phyloP scores from a whole-genome alignment of 1,139 yeast genomes.

The Chernovozyma aurita region DNA sequence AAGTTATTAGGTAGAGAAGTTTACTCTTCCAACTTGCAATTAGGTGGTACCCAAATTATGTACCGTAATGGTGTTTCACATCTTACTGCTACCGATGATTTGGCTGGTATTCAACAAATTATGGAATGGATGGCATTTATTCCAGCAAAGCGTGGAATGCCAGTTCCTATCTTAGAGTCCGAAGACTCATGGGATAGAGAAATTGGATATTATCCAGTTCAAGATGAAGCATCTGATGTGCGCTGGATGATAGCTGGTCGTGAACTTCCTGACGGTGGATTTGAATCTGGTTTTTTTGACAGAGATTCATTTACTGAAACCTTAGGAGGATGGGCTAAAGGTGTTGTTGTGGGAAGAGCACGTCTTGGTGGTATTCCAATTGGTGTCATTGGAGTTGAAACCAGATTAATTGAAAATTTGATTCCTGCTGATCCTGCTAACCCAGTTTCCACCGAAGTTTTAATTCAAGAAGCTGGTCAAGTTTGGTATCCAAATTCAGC shows the following conservation, averaged over 20 bases:
- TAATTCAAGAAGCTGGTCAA: slow-evolving; percentile 95
- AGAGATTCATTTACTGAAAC: slow-evolving; percentile 93
- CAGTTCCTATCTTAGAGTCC: slow-evolving; percentile 84
- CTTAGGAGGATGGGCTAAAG: slow-evolving; percentile 97
- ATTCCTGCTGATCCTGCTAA: slow-evolving; percentile 98
- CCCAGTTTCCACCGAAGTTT: slow-evolving; percentile 84
- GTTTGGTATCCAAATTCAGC: slow-evolving; percentile 99
- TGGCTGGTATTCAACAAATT: slow-evolving; percentile 93
- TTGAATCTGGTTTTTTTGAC: slow-evolving; percentile 87
- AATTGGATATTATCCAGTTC: slow-evolving; percentile 73
- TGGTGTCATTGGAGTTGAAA: slow-evolving; percentile 96
- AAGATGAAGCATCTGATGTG: slow-evolving; percentile 78
- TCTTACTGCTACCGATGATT: slow-evolving; percentile 89
- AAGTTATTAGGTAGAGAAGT: slow-evolving; percentile 95
- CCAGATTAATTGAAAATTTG: slow-evolving; percentile 81
- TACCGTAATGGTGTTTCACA: slow-evolving; percentile 97
- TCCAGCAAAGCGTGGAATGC: slow-evolving; percentile 86
- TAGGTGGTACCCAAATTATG: slow-evolving; percentile 99
- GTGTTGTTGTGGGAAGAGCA: slow-evolving; percentile 98
- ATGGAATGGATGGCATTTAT: slow-evolving; percentile 95
- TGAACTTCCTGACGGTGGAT: slow-evolving; percentile 58
- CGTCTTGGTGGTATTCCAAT: slow-evolving; percentile 97
- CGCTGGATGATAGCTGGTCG: slow-evolving; percentile 94
- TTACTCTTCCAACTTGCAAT: slow-evolving; percentile 90
- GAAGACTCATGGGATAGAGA: slow-evolving; percentile 92